phyloP scores from a whole-genome alignment of 2,329 filamentous ascomycete species.

The Xylariaceae sp. region DNA sequence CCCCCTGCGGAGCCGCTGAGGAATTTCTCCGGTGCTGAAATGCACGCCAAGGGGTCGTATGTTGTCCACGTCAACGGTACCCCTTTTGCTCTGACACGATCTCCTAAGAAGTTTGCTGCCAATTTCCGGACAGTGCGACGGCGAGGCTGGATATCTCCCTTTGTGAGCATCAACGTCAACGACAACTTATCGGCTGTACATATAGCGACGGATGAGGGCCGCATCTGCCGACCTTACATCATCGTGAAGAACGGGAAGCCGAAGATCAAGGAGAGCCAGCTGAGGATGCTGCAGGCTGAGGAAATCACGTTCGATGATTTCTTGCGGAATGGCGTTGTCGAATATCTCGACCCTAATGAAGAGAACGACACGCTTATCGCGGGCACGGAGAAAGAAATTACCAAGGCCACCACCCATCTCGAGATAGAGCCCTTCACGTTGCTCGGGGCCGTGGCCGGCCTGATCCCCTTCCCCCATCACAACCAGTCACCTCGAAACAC shows the following conservation, averaged over 20 bases:
- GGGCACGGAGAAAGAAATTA: constrained; percentile 80
- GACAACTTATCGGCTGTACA: constrained; percentile 87
- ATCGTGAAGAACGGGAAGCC: constrained; percentile 85
- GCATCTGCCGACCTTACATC: constrained; percentile 93
- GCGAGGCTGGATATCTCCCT: constrained; percentile 88
- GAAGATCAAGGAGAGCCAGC: constrained; percentile 70
- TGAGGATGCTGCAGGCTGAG: constrained; percentile 76
- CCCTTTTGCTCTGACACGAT: constrained; percentile 78
- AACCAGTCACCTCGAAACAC: constrained; percentile 98
- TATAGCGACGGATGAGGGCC: constrained; percentile 93
- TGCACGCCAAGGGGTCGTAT: constrained; percentile 79
- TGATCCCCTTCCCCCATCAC: constrained; percentile 97
- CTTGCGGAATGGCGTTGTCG: constrained; percentile 79
- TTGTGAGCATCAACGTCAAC: constrained; percentile 95
- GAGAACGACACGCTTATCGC: constrained; percentile 95
- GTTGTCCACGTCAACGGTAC: constrained; percentile 95
- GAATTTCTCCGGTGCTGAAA: constrained; percentile 68
- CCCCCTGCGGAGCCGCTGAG: constrained; percentile 75
- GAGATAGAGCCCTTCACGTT: constrained; percentile 99
- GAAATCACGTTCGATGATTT: constrained; percentile 92
- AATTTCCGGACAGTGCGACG: constrained; percentile 82
- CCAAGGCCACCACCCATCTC: constrained; percentile 79
- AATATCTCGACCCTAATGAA: constrained; percentile 97
- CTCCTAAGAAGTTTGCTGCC: constrained; percentile 79
- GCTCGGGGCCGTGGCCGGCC: constrained; percentile 85